Base-by-base conservation (phyloP, 352 stramenopile species). In the Globisporangium iwayamae region DNA sequence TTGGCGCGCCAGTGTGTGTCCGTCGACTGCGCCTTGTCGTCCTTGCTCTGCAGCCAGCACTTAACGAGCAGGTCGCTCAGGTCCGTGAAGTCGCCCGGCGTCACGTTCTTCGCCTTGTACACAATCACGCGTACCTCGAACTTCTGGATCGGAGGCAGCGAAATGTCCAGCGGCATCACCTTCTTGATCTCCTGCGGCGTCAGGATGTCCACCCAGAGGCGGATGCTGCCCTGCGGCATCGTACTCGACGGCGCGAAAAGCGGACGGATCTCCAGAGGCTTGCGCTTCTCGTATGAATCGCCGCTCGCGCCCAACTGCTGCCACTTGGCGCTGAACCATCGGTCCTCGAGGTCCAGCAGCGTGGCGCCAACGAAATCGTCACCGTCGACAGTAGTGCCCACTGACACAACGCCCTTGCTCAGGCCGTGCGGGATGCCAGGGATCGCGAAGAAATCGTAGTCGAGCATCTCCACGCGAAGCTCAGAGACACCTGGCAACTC, bases 1-100 rank as follows among this genome's bases (percentile, higher is more conserved):
- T 97, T 97, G 14, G 83, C 87, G 47, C 94, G 89, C 93, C 92
- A 98, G 70, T 98, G 93, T 36, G 96, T 98, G 68, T 98, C 94
- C 2, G 94, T 98, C 60, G 34, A 38, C 34, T 38, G 34, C 4
- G 78, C 78, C 47, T 84, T 78, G 45, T 90, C 74, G 61, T 95
- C 75, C 38, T 79, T 70, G 61, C 73, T 85, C 59, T 96, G 88
- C 55, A 98, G 75, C 89, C 91, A 97, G 67, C 73, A 79, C 61
- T 93, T 93, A 52, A 96, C 79, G 72, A 96, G 97, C 53, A 98
- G 56, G 67, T 98, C 93, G 60, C 83, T 96, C 62, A 96, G 73
- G 53, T 96, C 78, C 3, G 89, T 94, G 50, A 94, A 89, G 65
- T 95, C 79, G 9, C 85, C 80, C 2, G 88, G 71, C 4, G 84